Base-by-base conservation (phyloP, 163 green algal genomes). In the Botryococcus braunii region DNA sequence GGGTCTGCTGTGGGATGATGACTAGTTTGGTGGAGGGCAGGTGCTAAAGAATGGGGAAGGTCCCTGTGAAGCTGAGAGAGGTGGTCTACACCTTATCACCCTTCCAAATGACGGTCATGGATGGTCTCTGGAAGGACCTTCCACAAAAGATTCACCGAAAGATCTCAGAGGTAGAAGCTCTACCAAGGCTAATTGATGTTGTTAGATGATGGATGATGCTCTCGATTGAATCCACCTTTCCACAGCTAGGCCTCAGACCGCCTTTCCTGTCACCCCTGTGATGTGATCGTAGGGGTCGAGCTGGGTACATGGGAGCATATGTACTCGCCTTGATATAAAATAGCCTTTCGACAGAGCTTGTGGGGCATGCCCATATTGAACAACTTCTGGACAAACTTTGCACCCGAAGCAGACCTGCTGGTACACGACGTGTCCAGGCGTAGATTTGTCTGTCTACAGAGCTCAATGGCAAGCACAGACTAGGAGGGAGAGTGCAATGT, bases 41-140 rank as follows among this genome's bases (percentile, higher is more conserved):
- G n/a, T n/a, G n/a, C n/a, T n/a, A n/a, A n/a, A 81, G 49, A 47
- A 88, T 88, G 82, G 82, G 79, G 25, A 86, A 82, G 69, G 41
- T 78, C 4, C 82, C 82, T 43, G 66, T 92, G 27, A 74, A 82
- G 36, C 66, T 95, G 23, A 84, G 77, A 68, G 83, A 94, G 60
- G 88, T 95, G 64, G 82, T 91, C 0, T 95, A 95, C 81, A 92
- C 85, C n/a, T 73, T 95, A 23, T 90, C 79, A 27, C 88, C 88
- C 6, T 94, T 92, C 50, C 77, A 95, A 75, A 77, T 89, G 69
- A 86, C 73, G 21, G 74, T 95, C 5, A 87, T 95, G 75, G 68
- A 36, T 3, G 85, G 85, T 0, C 74, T 94, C n/a, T 93, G 78
- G 66, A 92, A 88, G 72, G 82, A 95, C 55, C 43, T 89, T 7